Conservation (phyloP, 2,329 filamentous ascomycete genomes). For the Colletotrichum sublineola region DNA sequence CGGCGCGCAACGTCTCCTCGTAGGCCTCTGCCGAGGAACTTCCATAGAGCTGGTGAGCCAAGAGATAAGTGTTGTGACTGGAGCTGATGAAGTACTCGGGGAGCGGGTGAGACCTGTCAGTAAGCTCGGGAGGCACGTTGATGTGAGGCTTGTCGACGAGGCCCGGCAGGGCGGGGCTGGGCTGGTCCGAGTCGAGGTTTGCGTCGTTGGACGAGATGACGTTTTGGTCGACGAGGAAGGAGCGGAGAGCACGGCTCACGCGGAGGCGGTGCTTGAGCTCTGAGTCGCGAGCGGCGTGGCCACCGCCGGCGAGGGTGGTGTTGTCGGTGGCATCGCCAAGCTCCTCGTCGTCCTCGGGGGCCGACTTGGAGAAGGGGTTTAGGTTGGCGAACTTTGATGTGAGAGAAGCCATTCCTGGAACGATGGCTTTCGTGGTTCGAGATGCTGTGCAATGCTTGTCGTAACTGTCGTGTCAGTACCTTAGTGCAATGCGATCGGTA, state of each 20-base stretch:
- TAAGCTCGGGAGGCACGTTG: constrained; percentile 65
- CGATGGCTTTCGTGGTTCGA: not conserved
- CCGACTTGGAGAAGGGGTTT: constrained; percentile 53
- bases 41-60: constrained; percentile 78
- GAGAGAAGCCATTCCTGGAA: constrained; percentile 20
- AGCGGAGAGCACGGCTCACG: constrained; percentile 70
- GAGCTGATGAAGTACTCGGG: constrained; percentile 81
- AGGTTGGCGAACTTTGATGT: constrained; percentile 51
- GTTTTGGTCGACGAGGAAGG: constrained; percentile 66
- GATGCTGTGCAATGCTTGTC: not conserved
- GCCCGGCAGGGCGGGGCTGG: constrained; percentile 60
- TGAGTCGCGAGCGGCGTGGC: constrained; percentile 64
- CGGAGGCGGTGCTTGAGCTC: constrained; percentile 66
- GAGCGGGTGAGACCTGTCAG: constrained; percentile 70
- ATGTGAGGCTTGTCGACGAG: constrained; percentile 71
- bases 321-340: constrained; percentile 65
- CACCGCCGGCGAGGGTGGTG: constrained; percentile 69
- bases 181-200: constrained; percentile 55
- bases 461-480: constrained; percentile 2
- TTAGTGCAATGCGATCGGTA: too few species aligned
- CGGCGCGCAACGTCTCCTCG: constrained; percentile 70
- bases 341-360: constrained; percentile 60
- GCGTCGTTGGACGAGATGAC: constrained; percentile 64
- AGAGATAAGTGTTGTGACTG: constrained; percentile 80
- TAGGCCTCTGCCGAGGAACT: constrained; percentile 73